Conservation (phyloP, 2,329 filamentous ascomycete species). For the Calonectria pteridis region DNA sequence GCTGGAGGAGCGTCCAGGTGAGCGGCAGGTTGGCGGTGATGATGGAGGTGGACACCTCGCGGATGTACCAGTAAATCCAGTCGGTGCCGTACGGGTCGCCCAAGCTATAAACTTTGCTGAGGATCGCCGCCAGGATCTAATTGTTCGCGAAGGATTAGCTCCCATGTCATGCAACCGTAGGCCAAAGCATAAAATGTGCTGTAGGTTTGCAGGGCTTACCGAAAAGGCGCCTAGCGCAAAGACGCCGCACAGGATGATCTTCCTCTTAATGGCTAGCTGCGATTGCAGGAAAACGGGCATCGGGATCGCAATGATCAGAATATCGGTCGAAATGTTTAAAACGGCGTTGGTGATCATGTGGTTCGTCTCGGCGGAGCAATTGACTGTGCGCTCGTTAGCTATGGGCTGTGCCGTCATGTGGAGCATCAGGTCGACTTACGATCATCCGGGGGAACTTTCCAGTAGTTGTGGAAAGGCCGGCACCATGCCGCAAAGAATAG, state of each 20-base stretch:
- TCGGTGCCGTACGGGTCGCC: slow-evolving; percentile 52
- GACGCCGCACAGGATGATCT: slow-evolving; percentile 61
- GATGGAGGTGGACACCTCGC: slow-evolving; percentile 60
- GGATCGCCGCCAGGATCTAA: slow-evolving; percentile 40
- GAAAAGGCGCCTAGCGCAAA: slow-evolving; percentile 61
- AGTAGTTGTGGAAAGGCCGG: slow-evolving; percentile 23
- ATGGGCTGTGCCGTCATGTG: neutral
- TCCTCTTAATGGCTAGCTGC: slow-evolving; percentile 62
- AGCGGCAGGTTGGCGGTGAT: slow-evolving; percentile 59
- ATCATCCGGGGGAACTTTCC: slow-evolving; percentile 18
- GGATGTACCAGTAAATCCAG: slow-evolving; percentile 61
- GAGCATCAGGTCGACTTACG: neutral
- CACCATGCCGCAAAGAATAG: slow-evolving; percentile 53
- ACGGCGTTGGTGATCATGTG: slow-evolving; percentile 69
- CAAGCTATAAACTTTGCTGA: slow-evolving; percentile 58
- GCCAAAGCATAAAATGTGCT: neutral
- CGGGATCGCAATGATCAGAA: slow-evolving; percentile 68
- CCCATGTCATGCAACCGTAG: neutral
- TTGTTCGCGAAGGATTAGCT: neutral
- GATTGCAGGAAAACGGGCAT: slow-evolving; percentile 64
- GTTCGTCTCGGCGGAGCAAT: slow-evolving; percentile 65
- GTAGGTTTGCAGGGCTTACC: slow-evolving; percentile 37
- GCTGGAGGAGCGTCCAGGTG: slow-evolving; percentile 57
- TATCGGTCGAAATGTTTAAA: slow-evolving; percentile 70
- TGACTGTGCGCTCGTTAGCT: slow-evolving; percentile 24